Evolutionary conservation across 2,329 filamentous ascomycete species (phyloP).

Genomic region (Tolypocladium sp.): DNA sequence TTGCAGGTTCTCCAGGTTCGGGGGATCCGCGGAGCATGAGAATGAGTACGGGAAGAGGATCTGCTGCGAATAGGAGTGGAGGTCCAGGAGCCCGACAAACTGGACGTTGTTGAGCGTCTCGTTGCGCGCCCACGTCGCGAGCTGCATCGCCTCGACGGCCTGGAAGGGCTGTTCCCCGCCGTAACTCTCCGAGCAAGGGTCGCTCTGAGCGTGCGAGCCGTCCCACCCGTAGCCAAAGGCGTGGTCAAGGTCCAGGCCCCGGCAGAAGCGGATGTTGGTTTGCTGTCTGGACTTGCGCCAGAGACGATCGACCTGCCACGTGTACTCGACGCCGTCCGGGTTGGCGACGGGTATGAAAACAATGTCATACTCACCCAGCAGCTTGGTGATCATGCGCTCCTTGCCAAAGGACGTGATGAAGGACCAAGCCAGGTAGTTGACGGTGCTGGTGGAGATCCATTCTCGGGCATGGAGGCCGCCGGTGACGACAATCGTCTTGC

Average conservation of each 20-base stretch:
- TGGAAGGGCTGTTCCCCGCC: constrained; percentile 78
- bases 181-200: constrained; percentile 88
- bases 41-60: constrained; percentile 89
- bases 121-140: constrained; percentile 77
- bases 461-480: constrained; percentile 90
- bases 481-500: constrained; percentile 72
- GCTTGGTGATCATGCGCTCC: constrained; percentile 57
- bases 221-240: constrained; percentile 83
- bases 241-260: constrained; percentile 81
- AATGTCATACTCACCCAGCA: constrained; percentile 79
- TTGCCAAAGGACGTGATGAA: constrained; percentile 79
- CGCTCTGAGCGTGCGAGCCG: constrained; percentile 50
- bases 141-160: constrained; percentile 63
- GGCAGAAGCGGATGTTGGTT: constrained; percentile 74
- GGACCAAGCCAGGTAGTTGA: constrained; percentile 83
- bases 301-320: constrained; percentile 81
- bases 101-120: constrained; percentile 64
- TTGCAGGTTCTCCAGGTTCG: constrained; percentile 83
- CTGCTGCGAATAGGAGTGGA: constrained; percentile 94
- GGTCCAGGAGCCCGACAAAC: constrained; percentile 79
- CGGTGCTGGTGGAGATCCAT: constrained; percentile 90
- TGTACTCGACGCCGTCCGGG: constrained; percentile 90
- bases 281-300: constrained; percentile 93
- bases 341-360: constrained; percentile 85
- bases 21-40: constrained; percentile 68